Evolutionary conservation across 1,284 basidiomycete species (phyloP), one percentile per base, ranked within the genome.

Genomic region (Cryptococcus maquisensis): DNA sequence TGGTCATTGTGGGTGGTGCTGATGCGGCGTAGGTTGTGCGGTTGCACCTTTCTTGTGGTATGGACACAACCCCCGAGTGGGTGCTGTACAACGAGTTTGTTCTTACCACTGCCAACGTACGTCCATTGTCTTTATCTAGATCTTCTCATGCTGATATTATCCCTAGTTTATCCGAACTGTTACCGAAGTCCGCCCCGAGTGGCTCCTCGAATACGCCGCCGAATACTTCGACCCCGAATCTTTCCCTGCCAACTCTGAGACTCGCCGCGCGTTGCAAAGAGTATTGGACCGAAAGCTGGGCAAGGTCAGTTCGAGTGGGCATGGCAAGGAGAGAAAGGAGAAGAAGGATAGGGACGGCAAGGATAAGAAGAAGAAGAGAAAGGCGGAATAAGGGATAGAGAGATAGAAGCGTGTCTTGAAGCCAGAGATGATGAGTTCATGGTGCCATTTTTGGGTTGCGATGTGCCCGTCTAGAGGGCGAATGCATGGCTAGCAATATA

Each of bases 21-120:
- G 35, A 54, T 36, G 3, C 21, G 39, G 26, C 52, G 13, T 66
- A 90, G 86, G 83, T 90, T 40, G 94, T 98, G 7, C 81, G 80
- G n/a, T 79, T 98, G n/a, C 95, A 99, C 73, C 90, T 95, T 6
- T 90, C 88, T 5, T 95, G 91, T 60, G 92, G 94, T 26, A 79
- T 98, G 46, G 90, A 96, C 63, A 84, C 84, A n/a, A 86, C 86
- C 55, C 93, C 95, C 0, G 94, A 98, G 68, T 98, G 93, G 90
- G 91, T 98, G 15, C 76, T 97, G 40, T 99, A 96, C 81, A 96
- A 98, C 73, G 96, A 96, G 75, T 98, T 98, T 71, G 92, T 98
- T 26, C 79, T 98, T 59, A 98, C 95, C 13, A 92, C 92, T 9
- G 81, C 69, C 72, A 82, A 77, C 67, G 75, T 77, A 54, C 66